These are phyloP conservation scores for Cutaneotrichosporon sp. DNA, from an alignment of 1,284 basidiomycete species.

Conservation along the genomic window DNA sequence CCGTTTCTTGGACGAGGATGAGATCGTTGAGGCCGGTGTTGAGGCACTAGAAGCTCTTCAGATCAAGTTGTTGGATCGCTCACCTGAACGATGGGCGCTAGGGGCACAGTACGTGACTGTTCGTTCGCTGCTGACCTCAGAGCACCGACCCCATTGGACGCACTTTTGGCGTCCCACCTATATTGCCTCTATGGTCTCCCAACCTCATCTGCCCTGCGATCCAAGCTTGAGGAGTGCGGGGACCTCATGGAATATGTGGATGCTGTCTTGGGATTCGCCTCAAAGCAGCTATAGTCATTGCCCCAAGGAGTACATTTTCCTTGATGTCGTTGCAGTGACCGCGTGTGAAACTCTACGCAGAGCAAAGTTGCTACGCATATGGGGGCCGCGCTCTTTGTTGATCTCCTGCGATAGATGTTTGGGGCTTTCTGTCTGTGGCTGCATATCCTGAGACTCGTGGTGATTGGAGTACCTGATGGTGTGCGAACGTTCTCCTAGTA, in stretches of 20 bases:
- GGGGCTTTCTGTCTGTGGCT: too few relatives aligned
- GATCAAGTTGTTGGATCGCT: constrained; percentile 7
- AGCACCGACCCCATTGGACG: constrained; percentile 42
- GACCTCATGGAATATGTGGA: constrained; percentile 32
- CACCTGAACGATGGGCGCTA: constrained; percentile 29
- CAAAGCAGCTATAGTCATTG: too few relatives aligned
- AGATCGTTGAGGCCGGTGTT: constrained; percentile 22
- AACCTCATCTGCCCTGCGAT: constrained; percentile 17
- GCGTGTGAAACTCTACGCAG: too few relatives aligned
- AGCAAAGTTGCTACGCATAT: too few relatives aligned
- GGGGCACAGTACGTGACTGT: constrained; percentile 29
- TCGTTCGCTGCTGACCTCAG: constrained; percentile 16
- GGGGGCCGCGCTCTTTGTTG: too few relatives aligned
- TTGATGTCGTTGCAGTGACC: too few relatives aligned
- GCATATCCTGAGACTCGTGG: too few relatives aligned
- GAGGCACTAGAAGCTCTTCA: constrained; percentile 30
- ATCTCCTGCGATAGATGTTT: too few relatives aligned
- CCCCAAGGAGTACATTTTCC: too few relatives aligned
- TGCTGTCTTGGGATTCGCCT: constrained; percentile 10
- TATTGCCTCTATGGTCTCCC: constrained; percentile 34
- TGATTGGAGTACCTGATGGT: too few relatives aligned
- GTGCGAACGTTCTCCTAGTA: too few relatives aligned
- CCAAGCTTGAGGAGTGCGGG: constrained; percentile 16
- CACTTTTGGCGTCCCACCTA: constrained; percentile 42
- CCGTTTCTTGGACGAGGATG: constrained; percentile 22